Evolutionary conservation across 176 grass and related monocot species (phyloP).

Genomic region (Oryza punctata): DNA sequence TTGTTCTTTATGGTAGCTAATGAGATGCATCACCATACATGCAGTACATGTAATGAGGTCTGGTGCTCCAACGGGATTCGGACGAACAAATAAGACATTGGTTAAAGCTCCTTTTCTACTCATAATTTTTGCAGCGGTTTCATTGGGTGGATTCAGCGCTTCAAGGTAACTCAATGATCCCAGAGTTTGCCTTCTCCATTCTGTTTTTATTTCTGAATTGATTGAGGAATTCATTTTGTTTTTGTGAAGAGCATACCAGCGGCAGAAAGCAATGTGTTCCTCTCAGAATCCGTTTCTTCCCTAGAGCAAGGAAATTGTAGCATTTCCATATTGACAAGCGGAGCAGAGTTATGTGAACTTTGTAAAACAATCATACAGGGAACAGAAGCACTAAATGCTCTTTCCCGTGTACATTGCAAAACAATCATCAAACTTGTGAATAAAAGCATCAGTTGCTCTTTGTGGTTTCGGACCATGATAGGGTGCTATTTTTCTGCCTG

Average conservation of each 20-base stretch:
- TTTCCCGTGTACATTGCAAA: conserved; percentile 34
- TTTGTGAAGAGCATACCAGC: conserved; percentile 65
- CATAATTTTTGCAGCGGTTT: conserved; percentile 67
- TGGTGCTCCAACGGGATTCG: conserved; percentile 43
- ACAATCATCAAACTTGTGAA: not conserved
- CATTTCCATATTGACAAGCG: not conserved
- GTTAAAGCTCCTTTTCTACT: conserved; percentile 78
- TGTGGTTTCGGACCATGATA: not conserved
- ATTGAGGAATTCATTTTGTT: conserved; percentile 24
- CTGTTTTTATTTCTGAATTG: not conserved
- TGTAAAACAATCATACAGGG: conserved; percentile 11
- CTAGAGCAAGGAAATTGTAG: not conserved
- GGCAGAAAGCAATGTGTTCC: conserved; percentile 62
- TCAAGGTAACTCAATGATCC: conserved; percentile 46
- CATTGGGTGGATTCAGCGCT: conserved; percentile 70
- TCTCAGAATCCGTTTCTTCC: conserved; percentile 84
- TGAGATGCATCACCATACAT: conserved; percentile 6
- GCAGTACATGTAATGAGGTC: conserved; percentile 70
- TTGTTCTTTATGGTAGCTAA: not conserved
- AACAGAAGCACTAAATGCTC: not conserved
- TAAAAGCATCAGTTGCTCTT: not conserved
- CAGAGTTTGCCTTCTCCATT: not conserved
- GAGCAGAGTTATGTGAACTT: conserved; percentile 33
- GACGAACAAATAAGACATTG: conserved; percentile 50
- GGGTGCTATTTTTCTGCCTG: not conserved